Conservation (phyloP, 1,284 basidiomycete species). For the Butyriboletus pseudospeciosus region DNA sequence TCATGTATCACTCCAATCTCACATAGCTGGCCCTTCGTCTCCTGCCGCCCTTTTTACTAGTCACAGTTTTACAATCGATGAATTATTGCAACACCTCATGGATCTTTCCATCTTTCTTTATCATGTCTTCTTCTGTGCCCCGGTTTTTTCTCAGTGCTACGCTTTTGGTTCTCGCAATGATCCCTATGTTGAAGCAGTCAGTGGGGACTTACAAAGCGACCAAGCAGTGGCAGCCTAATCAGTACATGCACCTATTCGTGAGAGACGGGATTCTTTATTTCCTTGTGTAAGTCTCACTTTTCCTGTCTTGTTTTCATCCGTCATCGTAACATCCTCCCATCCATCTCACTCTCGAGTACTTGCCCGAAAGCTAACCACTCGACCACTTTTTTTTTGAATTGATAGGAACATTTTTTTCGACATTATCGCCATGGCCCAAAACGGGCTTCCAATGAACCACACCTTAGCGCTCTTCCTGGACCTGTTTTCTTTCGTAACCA, state of each 20-base stretch:
- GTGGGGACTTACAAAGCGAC: neutral
- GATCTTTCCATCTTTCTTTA: no score
- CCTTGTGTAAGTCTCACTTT: neutral
- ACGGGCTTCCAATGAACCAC: neutral
- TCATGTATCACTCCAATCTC: neutral
- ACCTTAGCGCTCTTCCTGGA: neutral
- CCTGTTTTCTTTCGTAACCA: no score
- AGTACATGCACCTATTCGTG: neutral
- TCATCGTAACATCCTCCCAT: neutral
- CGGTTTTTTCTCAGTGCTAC: neutral
- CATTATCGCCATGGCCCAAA: neutral
- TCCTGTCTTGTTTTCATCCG: neutral
- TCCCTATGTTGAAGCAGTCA: neutral
- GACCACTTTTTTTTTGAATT: neutral
- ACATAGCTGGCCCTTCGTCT: neutral
- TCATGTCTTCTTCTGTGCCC: no score
- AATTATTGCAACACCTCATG: neutral
- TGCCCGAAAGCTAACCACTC: neutral
- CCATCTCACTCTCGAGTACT: neutral
- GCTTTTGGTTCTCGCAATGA: neutral
- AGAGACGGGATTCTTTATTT: neutral
- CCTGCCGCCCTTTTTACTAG: neutral
- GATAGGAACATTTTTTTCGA: neutral
- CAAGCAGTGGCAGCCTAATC: neutral
- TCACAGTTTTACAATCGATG: neutral